These are phyloP conservation scores for Peribolospora kevripleyi DNA, from an alignment of 768 basidiomycete genomes.

Conservation along the genomic window DNA sequence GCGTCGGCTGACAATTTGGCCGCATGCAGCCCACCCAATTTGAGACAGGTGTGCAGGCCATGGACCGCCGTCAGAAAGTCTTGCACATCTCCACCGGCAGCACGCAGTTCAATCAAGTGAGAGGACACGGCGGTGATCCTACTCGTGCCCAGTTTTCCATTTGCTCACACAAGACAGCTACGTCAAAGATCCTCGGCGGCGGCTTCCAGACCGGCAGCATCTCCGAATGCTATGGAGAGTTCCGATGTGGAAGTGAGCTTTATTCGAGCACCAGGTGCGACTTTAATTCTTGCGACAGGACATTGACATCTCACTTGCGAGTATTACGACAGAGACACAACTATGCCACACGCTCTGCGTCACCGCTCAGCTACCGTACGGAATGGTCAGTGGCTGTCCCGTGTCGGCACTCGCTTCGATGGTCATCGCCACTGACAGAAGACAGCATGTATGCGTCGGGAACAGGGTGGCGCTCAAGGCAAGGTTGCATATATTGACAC, in stretches of 20 bases:
- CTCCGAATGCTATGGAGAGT: constrained; percentile 91
- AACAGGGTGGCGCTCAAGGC: neutral
- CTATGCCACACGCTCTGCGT: constrained; percentile 89
- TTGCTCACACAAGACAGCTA: neutral
- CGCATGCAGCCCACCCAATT: too few species aligned
- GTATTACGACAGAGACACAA: constrained; percentile 41
- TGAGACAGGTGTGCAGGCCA: neutral
- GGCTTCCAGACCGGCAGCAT: constrained; percentile 82
- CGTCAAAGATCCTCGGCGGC: constrained; percentile 52
- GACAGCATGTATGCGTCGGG: neutral
- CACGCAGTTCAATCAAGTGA: constrained; percentile 25
- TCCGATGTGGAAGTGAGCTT: constrained; percentile 40
- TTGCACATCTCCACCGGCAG: constrained; percentile 58
- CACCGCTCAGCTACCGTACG: constrained; percentile 60
- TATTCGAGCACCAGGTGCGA: too few species aligned
- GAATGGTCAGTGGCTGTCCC: constrained; percentile 27
- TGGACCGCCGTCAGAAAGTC: constrained; percentile 41
- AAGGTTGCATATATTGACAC: constrained; percentile 83
- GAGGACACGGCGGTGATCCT: constrained; percentile 44
- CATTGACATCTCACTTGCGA: too few species aligned
- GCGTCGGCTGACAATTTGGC: too few species aligned
- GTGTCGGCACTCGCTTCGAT: neutral
- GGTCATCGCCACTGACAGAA: constrained; percentile 19
- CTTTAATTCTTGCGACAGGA: too few species aligned
- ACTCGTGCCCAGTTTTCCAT: neutral